A percentile compares a stretch with the other conserved stretches of the same genome.
Conservation (phyloP, 2,329 filamentous ascomycete species). For the Chaetothyriales sp. region DNA sequence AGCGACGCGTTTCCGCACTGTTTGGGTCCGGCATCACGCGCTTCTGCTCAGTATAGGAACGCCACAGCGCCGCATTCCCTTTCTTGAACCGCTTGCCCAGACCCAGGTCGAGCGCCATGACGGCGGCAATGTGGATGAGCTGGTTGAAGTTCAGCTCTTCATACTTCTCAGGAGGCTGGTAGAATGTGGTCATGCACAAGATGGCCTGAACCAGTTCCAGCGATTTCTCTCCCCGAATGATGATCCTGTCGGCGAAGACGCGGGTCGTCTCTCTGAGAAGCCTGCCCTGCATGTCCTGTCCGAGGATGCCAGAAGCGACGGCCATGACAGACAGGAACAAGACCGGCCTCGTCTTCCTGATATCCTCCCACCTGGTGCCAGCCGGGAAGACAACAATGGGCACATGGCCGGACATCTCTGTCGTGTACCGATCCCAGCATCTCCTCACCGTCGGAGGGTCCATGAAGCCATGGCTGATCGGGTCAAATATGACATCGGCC, state of each 20-base stretch:
- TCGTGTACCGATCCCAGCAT: slow-evolving; percentile 43
- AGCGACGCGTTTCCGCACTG: slow-evolving; percentile 41
- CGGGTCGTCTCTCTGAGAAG: slow-evolving; percentile 57
- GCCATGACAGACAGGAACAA: slow-evolving; percentile 45
- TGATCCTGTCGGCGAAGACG: slow-evolving; percentile 56
- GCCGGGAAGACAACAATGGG: slow-evolving; percentile 44
- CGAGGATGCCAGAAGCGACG: slow-evolving; percentile 37
- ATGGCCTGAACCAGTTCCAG: slow-evolving; percentile 71
- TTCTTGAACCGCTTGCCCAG: slow-evolving; percentile 43
- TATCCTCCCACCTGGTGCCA: slow-evolving; percentile 37
- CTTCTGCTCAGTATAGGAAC: slow-evolving; percentile 25
- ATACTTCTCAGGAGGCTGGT: slow-evolving; percentile 65
- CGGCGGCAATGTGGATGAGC: slow-evolving; percentile 62
- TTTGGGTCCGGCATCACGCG: slow-evolving; percentile 31
- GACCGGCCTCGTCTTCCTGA: slow-evolving; percentile 43
- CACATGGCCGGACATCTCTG: slow-evolving; percentile 39
- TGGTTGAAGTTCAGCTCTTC: slow-evolving; percentile 86
- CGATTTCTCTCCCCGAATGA: slow-evolving; percentile 63
- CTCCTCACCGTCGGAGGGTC: slow-evolving; percentile 36
- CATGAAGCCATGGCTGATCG: slow-evolving; percentile 29
- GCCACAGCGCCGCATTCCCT: slow-evolving; percentile 24
- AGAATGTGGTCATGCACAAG: slow-evolving; percentile 65
- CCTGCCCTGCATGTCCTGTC: slow-evolving; percentile 42
- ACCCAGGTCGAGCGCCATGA: slow-evolving; percentile 73
- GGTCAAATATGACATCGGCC: not conserved